These are phyloP conservation scores for Allantophomopsis cytisporea DNA, from an alignment of 2,329 filamentous ascomycete species.

Conservation along the genomic window DNA sequence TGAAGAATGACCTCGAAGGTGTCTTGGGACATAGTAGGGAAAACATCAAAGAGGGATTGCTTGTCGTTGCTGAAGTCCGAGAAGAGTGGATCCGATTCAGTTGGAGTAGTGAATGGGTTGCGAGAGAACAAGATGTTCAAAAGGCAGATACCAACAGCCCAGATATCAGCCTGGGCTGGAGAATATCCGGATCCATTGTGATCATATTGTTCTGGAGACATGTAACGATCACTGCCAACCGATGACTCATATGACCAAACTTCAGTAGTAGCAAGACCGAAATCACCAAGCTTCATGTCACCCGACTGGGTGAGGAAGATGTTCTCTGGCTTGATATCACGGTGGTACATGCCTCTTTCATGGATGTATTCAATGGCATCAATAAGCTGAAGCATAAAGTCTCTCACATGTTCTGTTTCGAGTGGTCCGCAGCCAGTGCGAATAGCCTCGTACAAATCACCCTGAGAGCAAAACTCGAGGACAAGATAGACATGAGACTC, in stretches of 20 bases:
- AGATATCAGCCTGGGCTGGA: conserved; percentile 85
- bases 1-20: conserved; percentile 88
- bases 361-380: conserved; percentile 86
- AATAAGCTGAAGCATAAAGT: conserved; percentile 92
- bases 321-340: conserved; percentile 99
- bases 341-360: conserved; percentile 80
- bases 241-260: conserved; percentile 85
- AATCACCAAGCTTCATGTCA: conserved; percentile 91
- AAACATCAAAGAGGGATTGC: conserved; percentile 94
- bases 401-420: conserved; percentile 91
- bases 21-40: conserved; percentile 96
- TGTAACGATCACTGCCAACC: conserved; percentile 96
- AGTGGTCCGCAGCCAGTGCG: conserved; percentile 75
- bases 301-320: conserved; percentile 85
- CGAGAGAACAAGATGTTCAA: conserved; percentile 94
- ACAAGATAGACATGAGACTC: conserved; percentile 83
- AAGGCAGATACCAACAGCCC: conserved; percentile 93
- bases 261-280: conserved; percentile 82
- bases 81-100: conserved; percentile 83
- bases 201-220: conserved; percentile 97
- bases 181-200: conserved; percentile 79
- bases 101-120: conserved; percentile 88
- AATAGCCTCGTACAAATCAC: conserved; percentile 95
- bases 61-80: conserved; percentile 87
- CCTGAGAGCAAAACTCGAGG: conserved; percentile 87